Conservation (phyloP, 2,329 filamentous ascomycete genomes). For the Colletotrichum salicis region DNA sequence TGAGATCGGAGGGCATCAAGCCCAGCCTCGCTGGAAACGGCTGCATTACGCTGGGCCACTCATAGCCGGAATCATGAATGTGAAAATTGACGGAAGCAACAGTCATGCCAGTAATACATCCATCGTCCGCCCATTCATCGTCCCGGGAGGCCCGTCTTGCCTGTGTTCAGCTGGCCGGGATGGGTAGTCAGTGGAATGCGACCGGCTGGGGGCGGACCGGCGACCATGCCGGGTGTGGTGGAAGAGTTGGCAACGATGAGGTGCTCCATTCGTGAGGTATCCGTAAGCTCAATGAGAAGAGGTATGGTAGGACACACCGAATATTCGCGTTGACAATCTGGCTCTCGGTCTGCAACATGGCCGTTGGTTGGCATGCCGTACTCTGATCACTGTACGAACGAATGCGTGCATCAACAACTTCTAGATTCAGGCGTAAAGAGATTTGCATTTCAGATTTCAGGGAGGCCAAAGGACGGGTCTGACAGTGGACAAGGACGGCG, state of each 20-base stretch:
- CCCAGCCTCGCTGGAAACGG: constrained; percentile 23
- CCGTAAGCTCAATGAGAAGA: neutral
- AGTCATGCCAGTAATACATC: neutral
- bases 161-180: constrained; percentile 28
- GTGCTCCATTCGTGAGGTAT: neutral
- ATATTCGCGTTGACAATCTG: neutral
- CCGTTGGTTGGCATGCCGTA: neutral
- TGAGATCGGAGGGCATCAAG: neutral
- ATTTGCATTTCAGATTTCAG: neutral
- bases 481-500: neutral
- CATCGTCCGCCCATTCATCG: neutral
- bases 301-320: no score
- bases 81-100: constrained; percentile 23
- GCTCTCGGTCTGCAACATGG: neutral
- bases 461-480: constrained; percentile 2
- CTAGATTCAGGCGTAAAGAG: neutral
- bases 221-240: constrained; percentile 7
- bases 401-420: neutral
- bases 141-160: constrained; percentile 13
- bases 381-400: neutral
- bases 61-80: neutral
- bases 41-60: neutral
- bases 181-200: constrained; percentile 9
- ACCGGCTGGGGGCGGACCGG: constrained; percentile 16
- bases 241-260: neutral